Evolutionary conservation across 1,284 basidiomycete genomes (phyloP), one percentile per base, ranked within the genome.

Genomic region (Cutaneotrichosporon sp.): DNA sequence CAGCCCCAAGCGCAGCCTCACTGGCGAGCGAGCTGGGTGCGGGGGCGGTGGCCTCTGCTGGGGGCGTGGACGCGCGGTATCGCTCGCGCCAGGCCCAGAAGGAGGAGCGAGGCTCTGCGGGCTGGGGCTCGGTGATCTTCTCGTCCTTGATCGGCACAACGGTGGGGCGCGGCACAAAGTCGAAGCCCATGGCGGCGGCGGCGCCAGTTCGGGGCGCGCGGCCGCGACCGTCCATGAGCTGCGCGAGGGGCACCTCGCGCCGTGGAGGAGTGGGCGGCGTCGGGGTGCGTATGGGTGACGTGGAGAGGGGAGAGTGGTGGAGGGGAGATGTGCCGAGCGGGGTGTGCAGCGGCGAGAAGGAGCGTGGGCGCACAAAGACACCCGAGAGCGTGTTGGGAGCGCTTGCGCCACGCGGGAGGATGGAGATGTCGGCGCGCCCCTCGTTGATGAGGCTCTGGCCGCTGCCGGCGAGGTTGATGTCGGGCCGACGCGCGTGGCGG

Each of bases 141-240:
- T 59, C 38, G 29, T 75, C 72, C 16, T 68, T 66, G 2, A 76
- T 42, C 27, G 73, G 67, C 3, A 75, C 42, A 46, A 73, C 64
- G 6, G 67, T 63, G 6, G 72, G 72, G 46, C 71, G 75, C 27
- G 72, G 63, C 16, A 78, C 67, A 25, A 77, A 72, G 56, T 78
- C 75, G 59, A 74, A 78, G 11, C 77, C 77, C 13, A 78, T 59
- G 0, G 71, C 64, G 0, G 70, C 68, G 11, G 77, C 77, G 13
- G 73, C 72, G 7, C 74, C 76, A 8, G 69, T 69, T 43, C 73
- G 65, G 60, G 73, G 72, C 52, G 73, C 71, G 16, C 76, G 65
- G 49, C 72, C 71, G 11, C 68, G 70, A 42, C 64, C 73, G 22
- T 60, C 61, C 34, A 77, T 74, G 56, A 78, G 60, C 20, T 43